Evolutionary conservation across 306 rosid species (phyloP).

Genomic region (Cyclanthera cordifolia): DNA sequence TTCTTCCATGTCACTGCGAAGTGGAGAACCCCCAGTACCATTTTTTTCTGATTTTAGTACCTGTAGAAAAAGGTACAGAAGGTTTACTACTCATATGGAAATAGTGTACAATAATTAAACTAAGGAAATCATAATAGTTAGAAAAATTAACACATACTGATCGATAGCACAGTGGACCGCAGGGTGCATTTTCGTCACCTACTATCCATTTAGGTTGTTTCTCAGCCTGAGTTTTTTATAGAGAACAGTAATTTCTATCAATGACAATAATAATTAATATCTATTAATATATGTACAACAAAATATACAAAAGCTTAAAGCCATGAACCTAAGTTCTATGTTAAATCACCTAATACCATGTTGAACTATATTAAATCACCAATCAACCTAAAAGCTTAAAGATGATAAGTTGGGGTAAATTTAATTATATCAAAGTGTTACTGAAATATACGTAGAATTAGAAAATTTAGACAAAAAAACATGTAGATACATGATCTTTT

Average conservation of each 20-base stretch:
- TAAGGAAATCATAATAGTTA: slow-evolving; percentile 10
- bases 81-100: slow-evolving; percentile 21
- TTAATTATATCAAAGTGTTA: no score
- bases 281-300: not conserved
- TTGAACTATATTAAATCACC: no score
- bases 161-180: slow-evolving; percentile 76
- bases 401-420: no score
- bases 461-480: no score
- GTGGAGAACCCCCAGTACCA: slow-evolving; percentile 36
- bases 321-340: no score
- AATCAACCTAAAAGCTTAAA: no score
- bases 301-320: no score
- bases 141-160: slow-evolving; percentile 37
- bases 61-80: slow-evolving; percentile 27
- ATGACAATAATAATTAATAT: not conserved
- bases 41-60: slow-evolving; percentile 47
- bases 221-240: slow-evolving; percentile 56
- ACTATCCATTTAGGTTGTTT: slow-evolving; percentile 59
- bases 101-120: not conserved
- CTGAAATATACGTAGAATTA: no score
- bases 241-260: not conserved
- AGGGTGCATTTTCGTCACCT: slow-evolving; percentile 48
- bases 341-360: no score
- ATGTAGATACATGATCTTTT: not conserved
- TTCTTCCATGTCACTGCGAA: slow-evolving; percentile 46